These are phyloP conservation scores for Hypomyces perniciosus DNA, from an alignment of 2,329 filamentous ascomycete species.

Conservation along the genomic window DNA sequence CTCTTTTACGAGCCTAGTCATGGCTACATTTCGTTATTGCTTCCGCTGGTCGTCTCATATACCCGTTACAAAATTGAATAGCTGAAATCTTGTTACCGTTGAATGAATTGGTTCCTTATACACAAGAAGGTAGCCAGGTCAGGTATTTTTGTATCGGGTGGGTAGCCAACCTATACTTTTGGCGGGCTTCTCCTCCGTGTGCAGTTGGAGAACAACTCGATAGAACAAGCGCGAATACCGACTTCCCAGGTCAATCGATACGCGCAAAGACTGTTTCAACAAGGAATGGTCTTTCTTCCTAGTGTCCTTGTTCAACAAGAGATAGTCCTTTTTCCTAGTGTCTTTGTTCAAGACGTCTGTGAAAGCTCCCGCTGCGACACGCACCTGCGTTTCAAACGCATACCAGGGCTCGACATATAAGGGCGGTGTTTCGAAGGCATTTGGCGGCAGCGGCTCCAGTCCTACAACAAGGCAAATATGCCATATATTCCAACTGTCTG, in stretches of 20 bases:
- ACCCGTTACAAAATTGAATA: too few relatives aligned
- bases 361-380: slow-evolving; percentile 15
- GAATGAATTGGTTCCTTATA: too few relatives aligned
- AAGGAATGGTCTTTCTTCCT: neutral
- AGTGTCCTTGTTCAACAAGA: neutral
- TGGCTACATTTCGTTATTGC: too few relatives aligned
- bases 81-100: too few relatives aligned
- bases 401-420: slow-evolving; percentile 24
- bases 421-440: slow-evolving; percentile 22
- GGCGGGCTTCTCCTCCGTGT: neutral
- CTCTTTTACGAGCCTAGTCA: neutral
- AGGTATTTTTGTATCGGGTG: too few relatives aligned
- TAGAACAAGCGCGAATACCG: slow-evolving; percentile 23
- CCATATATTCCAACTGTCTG: slow-evolving; percentile 7
- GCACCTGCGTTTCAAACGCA: slow-evolving; percentile 20
- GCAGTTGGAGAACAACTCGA: slow-evolving; percentile 14
- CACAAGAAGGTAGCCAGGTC: too few relatives aligned
- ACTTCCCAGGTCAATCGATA: slow-evolving; percentile 18
- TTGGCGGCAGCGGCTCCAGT: slow-evolving; percentile 20
- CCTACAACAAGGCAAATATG: slow-evolving; percentile 19
- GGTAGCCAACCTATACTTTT: too few relatives aligned
- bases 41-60: too few relatives aligned
- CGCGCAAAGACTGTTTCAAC: slow-evolving; percentile 5
- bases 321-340: neutral
- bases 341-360: slow-evolving; percentile 8